Evolutionary conservation across 768 basidiomycete genomes (phyloP), one percentile per base, ranked within the genome.

Genomic region (Hygrophorus russula): DNA sequence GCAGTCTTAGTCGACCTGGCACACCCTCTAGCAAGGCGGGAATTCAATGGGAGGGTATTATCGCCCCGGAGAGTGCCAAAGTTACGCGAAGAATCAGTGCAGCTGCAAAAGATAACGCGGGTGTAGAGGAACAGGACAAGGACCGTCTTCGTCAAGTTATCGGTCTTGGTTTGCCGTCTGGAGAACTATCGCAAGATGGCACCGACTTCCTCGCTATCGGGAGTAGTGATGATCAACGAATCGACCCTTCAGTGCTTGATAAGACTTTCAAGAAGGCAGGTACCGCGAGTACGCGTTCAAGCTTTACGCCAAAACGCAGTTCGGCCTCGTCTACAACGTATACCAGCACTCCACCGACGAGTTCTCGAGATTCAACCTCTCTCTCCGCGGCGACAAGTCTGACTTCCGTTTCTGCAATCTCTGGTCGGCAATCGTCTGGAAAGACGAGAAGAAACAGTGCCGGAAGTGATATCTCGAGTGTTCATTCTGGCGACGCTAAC

Each of bases 251-350:
- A 13, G 56, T 61, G 19, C 60, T 62, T 30, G 83, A 86, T 38
- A 85, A 81, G 66, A 74, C 78, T 17, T 69, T 75, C 9, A 85
- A 78, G 69, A 87, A 84, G 59, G 56, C 71, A 35, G 61, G 67
- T 41, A 69, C 75, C 11, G 57, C 69, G 27, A 67, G 71, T 55
- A 68, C 75, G 36, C 75, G 86, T 43, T 70, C 80, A 43, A 86
- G 82, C 56, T 82, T 85, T 59, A 81, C 79, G n/a, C 74, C 82
- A 28, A 91, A 93, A 61, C 81, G 90, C 44, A 82, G 83, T 46
- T 93, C 90, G 17, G 80, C 87, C 8, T 92, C 90, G 5, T 94
- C 90, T 3, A 84, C 90, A 15, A 91, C 76, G 32, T 82, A 89
- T 62, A 74, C 84, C 13, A 80, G 80, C 59, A 90, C 80, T 17